Evolutionary conservation across 83 land plant species (phyloP), one percentile per base, ranked within the genome.

Genomic region (Isoetes engelmannii): DNA sequence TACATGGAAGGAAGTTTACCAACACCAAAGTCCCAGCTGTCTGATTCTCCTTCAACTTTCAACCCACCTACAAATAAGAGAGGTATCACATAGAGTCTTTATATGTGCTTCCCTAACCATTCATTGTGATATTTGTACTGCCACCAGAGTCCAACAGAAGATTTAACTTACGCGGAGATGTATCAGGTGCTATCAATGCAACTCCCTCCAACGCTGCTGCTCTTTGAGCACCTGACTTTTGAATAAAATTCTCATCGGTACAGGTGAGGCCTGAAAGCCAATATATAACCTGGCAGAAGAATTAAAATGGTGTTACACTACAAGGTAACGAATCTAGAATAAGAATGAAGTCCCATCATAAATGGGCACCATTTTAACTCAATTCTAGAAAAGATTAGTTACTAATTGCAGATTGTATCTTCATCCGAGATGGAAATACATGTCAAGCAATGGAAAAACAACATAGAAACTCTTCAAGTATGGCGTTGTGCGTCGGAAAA

Each of bases 221-320:
- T 56, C 97, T 89, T 45, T 95, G 99, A 28, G 93, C 97, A 13
- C 99, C 99, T 66, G 97, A 84, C 61, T 95, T 95, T 57, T 57
- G 58, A 8, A 91, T 95, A 59, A 95, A 91, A 63, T 95, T 95
- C 72, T 95, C 99, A 81, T 95, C 99, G 1, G 84, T 81, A 79
- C 99, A 95, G 19, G 97, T 82, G 7, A 95, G 91, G n/a, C 99
- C 99, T 72, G 97, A 91, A 15, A 95, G 79, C 93, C 93, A 95
- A 66, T 95, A 95, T 15, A 95, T 84, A 7, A 94, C 84, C 99
- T 94, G 71, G 8, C 66, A 71, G 63, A 42, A 55, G 43, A 28
- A 57, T 19, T 37, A 57, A 1, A 6, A 51, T 46, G 20, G 41
- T 4, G 42, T n/a, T 13, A 8, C 49, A 15, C 61, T 19, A 63